Evolutionary conservation across 441 rosid genomes (phyloP), one percentile per base, ranked within the genome.

Genomic region (Bocquillonia castaneifolia): DNA sequence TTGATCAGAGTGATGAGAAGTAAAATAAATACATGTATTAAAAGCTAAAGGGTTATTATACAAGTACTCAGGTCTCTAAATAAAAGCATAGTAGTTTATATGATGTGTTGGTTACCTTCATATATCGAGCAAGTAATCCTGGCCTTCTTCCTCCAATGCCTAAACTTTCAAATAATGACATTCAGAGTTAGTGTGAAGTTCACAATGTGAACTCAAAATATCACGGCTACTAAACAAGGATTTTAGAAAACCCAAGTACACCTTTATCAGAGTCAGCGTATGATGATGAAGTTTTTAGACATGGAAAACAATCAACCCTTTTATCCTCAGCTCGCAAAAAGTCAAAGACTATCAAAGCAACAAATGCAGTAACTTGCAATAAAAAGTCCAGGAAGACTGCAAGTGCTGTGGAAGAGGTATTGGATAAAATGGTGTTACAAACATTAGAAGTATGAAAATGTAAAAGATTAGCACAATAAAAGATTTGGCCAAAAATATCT

Each of bases 291-390:
- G 72, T 70, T 80, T 82, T 92, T 68, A 87, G 57, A 71, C 99
- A 94, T 58, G 99, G 99, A 80, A 94, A 85, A 82, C 99, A 94
- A 80, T 94, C 99, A 64, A 92, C 79, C 71, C 98, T 83, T 76
- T 79, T 83, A 79, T 77, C 83, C 74, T 88, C 96, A 3, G 96
- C 77, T 60, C 99, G 83, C 83, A 76, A 66, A 74, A 87, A 87
- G 85, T 94, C 99, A 59, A 92, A 87, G 72, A 84, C 94, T 76
- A 94, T 92, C 84, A 92, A 78, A 55, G 99, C 95, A 74, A 92
- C 99, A 80, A 94, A 94, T 73, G 99, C 99, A 74, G 99, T 92
- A 74, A 94, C 90, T 83, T 94, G 97, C 64, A 94, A 91, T 63
- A 94, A 86, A 79, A 94, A 94, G 82, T 94, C 99, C 86, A 94